Base-by-base conservation (phyloP, 1,139 yeast genomes). In the Taphrina betulina region DNA sequence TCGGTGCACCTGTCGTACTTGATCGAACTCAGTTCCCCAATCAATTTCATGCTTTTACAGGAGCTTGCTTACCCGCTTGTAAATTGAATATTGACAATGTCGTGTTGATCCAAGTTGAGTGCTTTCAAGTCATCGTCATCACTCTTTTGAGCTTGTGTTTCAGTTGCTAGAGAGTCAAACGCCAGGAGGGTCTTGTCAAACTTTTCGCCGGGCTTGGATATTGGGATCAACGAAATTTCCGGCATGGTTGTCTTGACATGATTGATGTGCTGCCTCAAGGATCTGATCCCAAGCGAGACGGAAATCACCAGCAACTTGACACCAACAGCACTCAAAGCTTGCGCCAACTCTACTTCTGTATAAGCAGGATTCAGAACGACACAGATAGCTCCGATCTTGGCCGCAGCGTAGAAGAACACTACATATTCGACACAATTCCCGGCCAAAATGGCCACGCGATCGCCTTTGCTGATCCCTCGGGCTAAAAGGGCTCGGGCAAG, bases 1-100 rank as follows among this genome's bases (percentile, higher is more conserved):
- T 84, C 14, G 90, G 90, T 53, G 73, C 68, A 16, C 89, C 89
- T 1, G 89, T 83, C 23, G 90, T 82, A 28, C 90, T 26, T 7
- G n/a, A n/a, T n/a, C 31, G 31, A 7, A 26, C 10, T 26, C 31
- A 26, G 31, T 12, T 26, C 12, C 31, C 12, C 7, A 12, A 26
- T 26, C 7, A 12, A 26, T 26, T 26, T 26, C 12, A 12, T 12
- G 12, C 31, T 26, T 26, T 26, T 12, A 7, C 12, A 7, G 31
- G 31, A 7, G 12, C 7, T 7, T 26, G 10, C 31, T 26, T 26
- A 26, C 31, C 31, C 90, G 2, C 86, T 79, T 4, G 94, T 85
- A 70, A 83, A 85, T 57, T 66, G 69, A 19, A 70, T 64, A 4
- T 70, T 70, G 33, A 69, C 44, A 5, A 66, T 50, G n/a, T 62